Percentiles rank a stretch among this genome's conserved stretches.
These are phyloP conservation scores for Scenedesmus sp. DNA, from an alignment of 163 green algal species.

Conservation along the genomic window DNA sequence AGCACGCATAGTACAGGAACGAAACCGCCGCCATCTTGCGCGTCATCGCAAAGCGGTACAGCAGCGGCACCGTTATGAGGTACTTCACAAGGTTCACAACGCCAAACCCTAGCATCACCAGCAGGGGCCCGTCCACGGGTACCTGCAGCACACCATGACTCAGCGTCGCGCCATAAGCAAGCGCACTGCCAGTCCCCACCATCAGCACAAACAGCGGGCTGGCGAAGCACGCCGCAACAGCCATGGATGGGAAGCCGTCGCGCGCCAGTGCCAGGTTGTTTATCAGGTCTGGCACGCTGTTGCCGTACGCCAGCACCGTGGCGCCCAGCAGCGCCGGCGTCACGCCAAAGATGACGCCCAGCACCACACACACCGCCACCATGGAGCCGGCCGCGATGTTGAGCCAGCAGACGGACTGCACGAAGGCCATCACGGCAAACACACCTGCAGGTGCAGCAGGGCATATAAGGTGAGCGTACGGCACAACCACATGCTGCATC, in stretches of 20 bases:
- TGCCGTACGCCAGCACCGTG: slow-evolving; percentile 86
- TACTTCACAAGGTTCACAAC: slow-evolving; percentile 61
- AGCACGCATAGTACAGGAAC: slow-evolving; percentile 55
- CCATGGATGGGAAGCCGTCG: slow-evolving; percentile 77
- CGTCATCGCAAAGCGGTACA: slow-evolving; percentile 52
- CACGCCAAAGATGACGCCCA: slow-evolving; percentile 73
- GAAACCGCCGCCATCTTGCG: slow-evolving; percentile 28
- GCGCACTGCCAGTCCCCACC: slow-evolving; percentile 56
- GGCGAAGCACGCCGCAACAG: slow-evolving; percentile 87
- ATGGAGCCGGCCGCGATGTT: slow-evolving; percentile 56
- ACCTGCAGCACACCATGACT: slow-evolving; percentile 4
- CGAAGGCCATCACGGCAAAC: slow-evolving; percentile 66
- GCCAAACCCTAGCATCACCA: slow-evolving; percentile 50
- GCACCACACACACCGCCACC: slow-evolving; percentile 55
- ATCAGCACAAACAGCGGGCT: slow-evolving; percentile 87
- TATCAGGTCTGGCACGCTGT: slow-evolving; percentile 84
- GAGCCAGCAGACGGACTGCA: slow-evolving; percentile 70
- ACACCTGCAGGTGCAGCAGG: slow-evolving; percentile 53
- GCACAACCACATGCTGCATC: neutral
- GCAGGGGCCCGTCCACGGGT: slow-evolving; percentile 24
- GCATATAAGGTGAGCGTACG: neutral
- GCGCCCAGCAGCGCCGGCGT: slow-evolving; percentile 63
- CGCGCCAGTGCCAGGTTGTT: slow-evolving; percentile 76
- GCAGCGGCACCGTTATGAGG: slow-evolving; percentile 55
- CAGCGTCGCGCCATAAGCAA: slow-evolving; percentile 43